A percentile compares a stretch with the other conserved stretches of the same genome.
Evolutionary conservation across 805 yeast genomes (phyloP).

Genomic region (Danielia reshetovae): DNA sequence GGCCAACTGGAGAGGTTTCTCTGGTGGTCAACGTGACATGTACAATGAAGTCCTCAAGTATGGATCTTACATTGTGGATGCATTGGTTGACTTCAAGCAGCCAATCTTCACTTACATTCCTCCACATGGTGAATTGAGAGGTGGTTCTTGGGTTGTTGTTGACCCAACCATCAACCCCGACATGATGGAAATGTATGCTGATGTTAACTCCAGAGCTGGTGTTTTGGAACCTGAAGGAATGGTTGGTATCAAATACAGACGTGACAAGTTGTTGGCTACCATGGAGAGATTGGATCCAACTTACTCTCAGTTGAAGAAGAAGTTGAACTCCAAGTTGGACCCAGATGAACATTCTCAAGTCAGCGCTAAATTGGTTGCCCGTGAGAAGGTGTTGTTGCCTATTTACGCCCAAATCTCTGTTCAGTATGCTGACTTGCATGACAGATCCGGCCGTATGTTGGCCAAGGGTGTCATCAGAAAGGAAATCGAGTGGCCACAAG

Average conservation of each 20-base stretch:
- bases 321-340: conserved; percentile 49
- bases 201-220: conserved; percentile 93
- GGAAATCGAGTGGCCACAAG: conserved; percentile 78
- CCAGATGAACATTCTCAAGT: conserved; percentile 65
- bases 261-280: conserved; percentile 84
- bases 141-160: conserved; percentile 99
- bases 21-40: conserved; percentile 99
- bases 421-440: conserved; percentile 97
- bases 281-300: conserved; percentile 84
- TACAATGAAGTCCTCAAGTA: conserved; percentile 96
- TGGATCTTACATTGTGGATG: conserved; percentile 96
- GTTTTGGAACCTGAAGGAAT: conserved; percentile 98
- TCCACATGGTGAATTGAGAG: conserved; percentile 97
- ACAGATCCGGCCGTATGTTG: conserved; percentile 95
- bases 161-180: conserved; percentile 96
- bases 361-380: conserved; percentile 62
- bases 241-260: conserved; percentile 97
- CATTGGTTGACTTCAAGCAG: conserved; percentile 91
- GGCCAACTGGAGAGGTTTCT: conserved; percentile 99
- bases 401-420: conserved; percentile 88
- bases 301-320: conserved; percentile 63
- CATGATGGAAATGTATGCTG: conserved; percentile 99
- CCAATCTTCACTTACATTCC: conserved; percentile 97
- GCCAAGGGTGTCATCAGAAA: conserved; percentile 88
- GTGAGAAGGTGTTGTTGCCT: conserved; percentile 80